Evolutionary conservation across 371 early-diverging fungal species (phyloP).

Genomic region (Thermomucor indicae-seudaticae): DNA sequence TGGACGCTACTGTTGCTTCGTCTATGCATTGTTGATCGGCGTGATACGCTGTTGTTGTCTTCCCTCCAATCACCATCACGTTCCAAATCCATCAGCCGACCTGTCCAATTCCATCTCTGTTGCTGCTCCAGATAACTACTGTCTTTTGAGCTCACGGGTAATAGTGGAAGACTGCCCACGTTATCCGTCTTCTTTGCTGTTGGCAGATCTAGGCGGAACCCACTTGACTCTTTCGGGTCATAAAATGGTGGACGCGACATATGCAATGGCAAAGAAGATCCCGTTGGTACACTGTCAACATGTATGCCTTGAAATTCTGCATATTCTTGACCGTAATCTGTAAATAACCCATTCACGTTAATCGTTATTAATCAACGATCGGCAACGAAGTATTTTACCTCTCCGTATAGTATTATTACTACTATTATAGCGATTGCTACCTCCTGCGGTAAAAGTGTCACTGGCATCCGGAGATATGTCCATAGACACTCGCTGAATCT

Average conservation of each 20-base stretch:
- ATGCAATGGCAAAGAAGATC: not conserved
- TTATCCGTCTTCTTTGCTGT: not conserved
- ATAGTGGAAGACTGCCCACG: not conserved
- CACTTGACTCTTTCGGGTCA: not conserved
- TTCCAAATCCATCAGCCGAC: conserved; percentile 13
- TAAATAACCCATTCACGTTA: too few relatives aligned
- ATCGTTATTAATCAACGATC: too few relatives aligned
- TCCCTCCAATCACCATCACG: conserved; percentile 18
- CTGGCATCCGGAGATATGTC: not conserved
- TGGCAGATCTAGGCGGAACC: not conserved
- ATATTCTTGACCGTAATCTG: too few relatives aligned
- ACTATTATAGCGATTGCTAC: not conserved
- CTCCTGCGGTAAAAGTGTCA: not conserved
- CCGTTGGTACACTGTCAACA: conserved; percentile 1
- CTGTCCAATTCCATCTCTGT: conserved; percentile 8
- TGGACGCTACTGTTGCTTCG: conserved; percentile 33
- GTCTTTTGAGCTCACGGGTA: conserved; percentile 3
- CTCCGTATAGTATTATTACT: not conserved
- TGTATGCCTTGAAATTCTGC: conserved; percentile 8
- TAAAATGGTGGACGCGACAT: not conserved
- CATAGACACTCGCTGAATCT: conserved; percentile 12
- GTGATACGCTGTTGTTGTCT: not conserved
- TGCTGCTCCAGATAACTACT: not conserved
- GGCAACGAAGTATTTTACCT: not conserved
- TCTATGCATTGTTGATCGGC: conserved; percentile 13